Conservation (phyloP, 2,329 filamentous ascomycete genomes). For the Ophiocordyceps unilateralis region DNA sequence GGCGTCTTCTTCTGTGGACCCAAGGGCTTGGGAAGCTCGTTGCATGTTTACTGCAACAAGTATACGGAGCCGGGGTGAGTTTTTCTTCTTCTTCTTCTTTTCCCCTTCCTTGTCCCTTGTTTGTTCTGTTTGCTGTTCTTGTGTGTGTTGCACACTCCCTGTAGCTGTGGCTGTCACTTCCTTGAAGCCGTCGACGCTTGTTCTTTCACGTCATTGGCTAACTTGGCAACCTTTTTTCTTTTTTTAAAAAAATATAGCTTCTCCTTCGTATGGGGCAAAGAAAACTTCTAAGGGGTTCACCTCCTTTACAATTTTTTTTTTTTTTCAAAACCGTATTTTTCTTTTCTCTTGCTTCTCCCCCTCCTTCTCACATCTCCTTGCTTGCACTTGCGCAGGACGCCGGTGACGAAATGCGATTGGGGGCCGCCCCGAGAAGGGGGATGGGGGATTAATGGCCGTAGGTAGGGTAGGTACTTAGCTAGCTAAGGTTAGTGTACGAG, state of each 20-base stretch:
- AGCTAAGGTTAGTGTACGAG: too few species aligned
- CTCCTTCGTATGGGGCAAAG: conserved; percentile 51
- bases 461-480: too few species aligned
- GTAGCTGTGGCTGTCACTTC: too few species aligned
- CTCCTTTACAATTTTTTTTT: not conserved
- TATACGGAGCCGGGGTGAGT: conserved; percentile 66
- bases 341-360: not conserved
- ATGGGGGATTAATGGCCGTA: too few species aligned
- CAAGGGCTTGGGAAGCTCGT: conserved; percentile 56
- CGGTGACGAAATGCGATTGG: too few species aligned
- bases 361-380: too few species aligned
- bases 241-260: conserved; percentile 25
- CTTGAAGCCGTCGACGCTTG: too few species aligned
- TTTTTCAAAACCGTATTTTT: not conserved
- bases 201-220: not conserved
- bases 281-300: conserved; percentile 37
- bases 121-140: not conserved
- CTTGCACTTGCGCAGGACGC: too few species aligned
- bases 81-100: conserved; percentile 5
- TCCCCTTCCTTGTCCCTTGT: too few species aligned
- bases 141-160: too few species aligned
- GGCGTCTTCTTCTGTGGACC: conserved; percentile 79
- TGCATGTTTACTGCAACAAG: conserved; percentile 77
- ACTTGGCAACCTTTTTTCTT: not conserved
- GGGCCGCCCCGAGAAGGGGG: too few species aligned